Percentiles rank a stretch among this genome's conserved stretches.
Evolutionary conservation across 345 rosid species (phyloP).

Genomic region (Barbarea vulgaris): DNA sequence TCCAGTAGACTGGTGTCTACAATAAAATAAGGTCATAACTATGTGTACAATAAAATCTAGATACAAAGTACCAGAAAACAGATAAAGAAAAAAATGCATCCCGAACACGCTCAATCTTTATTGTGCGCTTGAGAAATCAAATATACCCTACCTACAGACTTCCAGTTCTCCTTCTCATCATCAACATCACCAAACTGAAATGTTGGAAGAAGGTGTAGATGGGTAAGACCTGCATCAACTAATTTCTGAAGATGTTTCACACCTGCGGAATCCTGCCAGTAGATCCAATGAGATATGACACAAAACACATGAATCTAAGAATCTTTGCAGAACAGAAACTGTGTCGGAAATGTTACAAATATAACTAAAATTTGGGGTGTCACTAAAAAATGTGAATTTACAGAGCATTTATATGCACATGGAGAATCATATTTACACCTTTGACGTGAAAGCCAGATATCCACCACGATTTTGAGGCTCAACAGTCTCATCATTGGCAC

Average conservation of each 20-base stretch:
- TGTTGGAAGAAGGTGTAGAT: conserved; percentile 85
- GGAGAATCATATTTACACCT: conserved; percentile 52
- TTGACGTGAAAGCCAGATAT: conserved; percentile 78
- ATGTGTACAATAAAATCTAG: conserved; percentile 1
- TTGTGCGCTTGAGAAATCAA: conserved; percentile 23
- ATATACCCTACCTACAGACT: conserved; percentile 60
- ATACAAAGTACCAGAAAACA: conserved; percentile 9
- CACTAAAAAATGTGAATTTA: conserved; percentile 9
- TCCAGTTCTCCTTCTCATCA: conserved; percentile 86
- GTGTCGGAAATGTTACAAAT: not conserved
- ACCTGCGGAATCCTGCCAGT: conserved; percentile 79
- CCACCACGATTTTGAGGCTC: conserved; percentile 66
- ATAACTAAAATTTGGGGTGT: not conserved
- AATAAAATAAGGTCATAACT: conserved; percentile 24
- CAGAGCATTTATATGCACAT: conserved; percentile 7
- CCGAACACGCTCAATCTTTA: conserved; percentile 4
- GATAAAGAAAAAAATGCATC: not conserved
- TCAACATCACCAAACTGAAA: conserved; percentile 88
- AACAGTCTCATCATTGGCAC: conserved; percentile 69
- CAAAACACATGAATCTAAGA: not conserved
- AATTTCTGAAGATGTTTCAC: conserved; percentile 74
- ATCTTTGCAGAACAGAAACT: not conserved
- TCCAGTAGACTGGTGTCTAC: conserved; percentile 72
- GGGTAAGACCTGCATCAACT: conserved; percentile 86
- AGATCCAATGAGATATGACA: conserved; percentile 24